Evolutionary conservation across 140 eudicot species (phyloP).

Genomic region (Ambrosia hybrid): DNA sequence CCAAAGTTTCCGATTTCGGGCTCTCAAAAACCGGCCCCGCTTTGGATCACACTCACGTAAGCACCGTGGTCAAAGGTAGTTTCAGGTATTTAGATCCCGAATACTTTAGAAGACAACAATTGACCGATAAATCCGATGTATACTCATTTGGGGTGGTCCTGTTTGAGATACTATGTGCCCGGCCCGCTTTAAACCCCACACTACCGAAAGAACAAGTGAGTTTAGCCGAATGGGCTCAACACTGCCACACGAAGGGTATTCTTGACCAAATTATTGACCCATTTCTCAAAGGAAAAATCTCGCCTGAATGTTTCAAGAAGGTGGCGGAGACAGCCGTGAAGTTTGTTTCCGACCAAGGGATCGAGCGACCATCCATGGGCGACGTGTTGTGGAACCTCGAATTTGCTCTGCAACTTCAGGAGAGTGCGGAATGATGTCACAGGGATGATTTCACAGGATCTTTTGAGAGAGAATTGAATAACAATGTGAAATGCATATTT

Average conservation of each 20-base stretch:
- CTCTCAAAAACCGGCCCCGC: conserved; percentile 83
- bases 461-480: too few relatives aligned
- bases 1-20: conserved; percentile 90
- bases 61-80: too few relatives aligned
- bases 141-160: conserved; percentile 90
- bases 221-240: conserved; percentile 87
- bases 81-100: too few relatives aligned
- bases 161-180: conserved; percentile 80
- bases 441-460: too few relatives aligned
- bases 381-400: conserved; percentile 94
- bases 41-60: conserved; percentile 85
- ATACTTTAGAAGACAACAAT: too few relatives aligned
- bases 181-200: conserved; percentile 86
- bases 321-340: conserved; percentile 91
- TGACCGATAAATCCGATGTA: too few relatives aligned
- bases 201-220: conserved; percentile 91
- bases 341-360: conserved; percentile 79
- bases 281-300: conserved; percentile 66
- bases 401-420: conserved; percentile 91
- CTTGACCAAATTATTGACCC: conserved; percentile 84
- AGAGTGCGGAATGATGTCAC: conserved; percentile 93
- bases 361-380: conserved; percentile 92
- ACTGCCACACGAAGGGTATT: conserved; percentile 74
- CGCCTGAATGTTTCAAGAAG: too few relatives aligned
- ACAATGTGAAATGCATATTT: too few relatives aligned